Base-by-base conservation (phyloP, 2,329 filamentous ascomycete species). In the Apiospora arundinis region DNA sequence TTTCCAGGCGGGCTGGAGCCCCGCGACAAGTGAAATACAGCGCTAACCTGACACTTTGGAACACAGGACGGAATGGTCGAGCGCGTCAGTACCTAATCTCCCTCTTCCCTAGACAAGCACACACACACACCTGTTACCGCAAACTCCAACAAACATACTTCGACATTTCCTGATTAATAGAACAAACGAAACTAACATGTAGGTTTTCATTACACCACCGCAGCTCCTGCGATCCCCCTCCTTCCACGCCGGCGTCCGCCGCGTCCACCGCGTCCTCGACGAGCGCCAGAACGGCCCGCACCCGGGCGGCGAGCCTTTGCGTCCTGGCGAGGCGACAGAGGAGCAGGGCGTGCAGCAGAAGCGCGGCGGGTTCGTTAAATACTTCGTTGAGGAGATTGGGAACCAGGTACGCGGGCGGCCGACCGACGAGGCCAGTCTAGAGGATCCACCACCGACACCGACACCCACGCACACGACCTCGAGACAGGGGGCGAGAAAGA, bases 291-390 rank as follows among this genome's bases (percentile, higher is more conserved):
- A 89, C 73, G 87, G 87, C 12, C 83, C 85, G 32, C 81, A 87
- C 69, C 86, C 87, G 0, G 80, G 84, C 73, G 85, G 88, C 69
- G 85, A 88, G 68, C 87, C 87, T 8, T 73, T 89, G 12, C 82
- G 83, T 0, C 86, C 82, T 0, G 88, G 87, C 63, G 85, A 89
- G 75, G 87, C 87, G 2, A 88, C 87, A 44, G 83, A 85, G 86
- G 79, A 72, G 70, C 73, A 28, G n/a, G 6, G 78, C 60, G 14
- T 16, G 14, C 25, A 42, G 11, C 25, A 32, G 14, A 70, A 5
- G 25, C n/a, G n/a, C 70, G 12, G 48, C 12, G 0, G 73, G 2
- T 89, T 89, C 71, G 49, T 86, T 1, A 82, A 78, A 45, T 82
- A 88, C 73, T 89, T 89, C 63, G 25, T 85, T 46, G 82, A 87